These are phyloP conservation scores for Candida tammaniensis DNA, from an alignment of 805 yeast genomes.

Conservation along the genomic window DNA sequence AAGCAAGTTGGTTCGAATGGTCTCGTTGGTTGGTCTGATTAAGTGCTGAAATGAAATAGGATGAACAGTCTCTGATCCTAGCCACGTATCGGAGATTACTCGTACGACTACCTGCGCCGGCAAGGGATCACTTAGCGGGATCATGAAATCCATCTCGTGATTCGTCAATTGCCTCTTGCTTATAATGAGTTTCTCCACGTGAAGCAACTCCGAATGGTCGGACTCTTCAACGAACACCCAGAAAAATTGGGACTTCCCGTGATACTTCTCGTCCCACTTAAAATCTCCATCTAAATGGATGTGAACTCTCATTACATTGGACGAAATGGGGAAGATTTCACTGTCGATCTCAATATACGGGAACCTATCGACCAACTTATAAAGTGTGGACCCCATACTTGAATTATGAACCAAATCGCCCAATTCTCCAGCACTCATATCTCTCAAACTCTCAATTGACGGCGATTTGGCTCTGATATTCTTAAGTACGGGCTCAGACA, in stretches of 20 bases:
- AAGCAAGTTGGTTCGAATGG: slow-evolving; percentile 76
- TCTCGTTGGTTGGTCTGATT: slow-evolving; percentile 83
- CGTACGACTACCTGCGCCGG: slow-evolving; percentile 85
- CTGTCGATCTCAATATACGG: slow-evolving; percentile 76
- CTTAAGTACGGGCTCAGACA: slow-evolving; percentile 64
- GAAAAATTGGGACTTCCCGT: slow-evolving; percentile 81
- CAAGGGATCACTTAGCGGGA: slow-evolving; percentile 84
- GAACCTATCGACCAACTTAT: slow-evolving; percentile 61
- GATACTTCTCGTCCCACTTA: slow-evolving; percentile 77
- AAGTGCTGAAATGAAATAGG: slow-evolving; percentile 87
- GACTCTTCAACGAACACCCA: slow-evolving; percentile 94
- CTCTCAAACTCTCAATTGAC: slow-evolving; percentile 68
- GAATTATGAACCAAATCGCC: slow-evolving; percentile 88
- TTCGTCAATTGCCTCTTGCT: slow-evolving; percentile 51
- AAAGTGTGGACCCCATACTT: slow-evolving; percentile 65
- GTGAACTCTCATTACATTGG: slow-evolving; percentile 80
- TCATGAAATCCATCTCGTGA: slow-evolving; percentile 87
- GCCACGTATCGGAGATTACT: slow-evolving; percentile 82
- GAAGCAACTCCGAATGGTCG: slow-evolving; percentile 67
- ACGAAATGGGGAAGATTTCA: slow-evolving; percentile 85
- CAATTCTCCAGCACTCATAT: slow-evolving; percentile 69
- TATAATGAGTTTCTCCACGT: slow-evolving; percentile 76
- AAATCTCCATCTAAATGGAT: slow-evolving; percentile 72
- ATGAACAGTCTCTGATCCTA: slow-evolving; percentile 75
- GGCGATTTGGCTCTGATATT: slow-evolving; percentile 64